These are phyloP conservation scores for Chlorella sp. DNA, from an alignment of 139 green algal genomes.

Conservation along the genomic window DNA sequence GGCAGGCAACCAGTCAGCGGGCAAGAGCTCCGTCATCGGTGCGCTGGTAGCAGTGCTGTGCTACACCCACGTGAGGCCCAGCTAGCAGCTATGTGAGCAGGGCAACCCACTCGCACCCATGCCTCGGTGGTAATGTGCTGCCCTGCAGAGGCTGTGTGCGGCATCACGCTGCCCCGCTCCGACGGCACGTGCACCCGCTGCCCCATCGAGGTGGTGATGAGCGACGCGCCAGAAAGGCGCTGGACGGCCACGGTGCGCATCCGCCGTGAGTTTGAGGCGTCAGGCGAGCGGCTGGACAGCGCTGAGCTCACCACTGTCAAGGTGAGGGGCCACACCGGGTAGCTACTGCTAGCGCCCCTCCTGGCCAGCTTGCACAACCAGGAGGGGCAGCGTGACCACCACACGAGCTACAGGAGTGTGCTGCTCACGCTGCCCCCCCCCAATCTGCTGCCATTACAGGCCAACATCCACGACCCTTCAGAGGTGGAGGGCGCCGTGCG, in stretches of 20 bases:
- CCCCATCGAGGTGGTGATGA: constrained; percentile 33
- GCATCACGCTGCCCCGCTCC: constrained; percentile 27
- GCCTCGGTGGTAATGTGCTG: not conserved
- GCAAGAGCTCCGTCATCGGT: constrained; percentile 23
- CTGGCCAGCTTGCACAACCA: too few species aligned
- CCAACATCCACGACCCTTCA: not conserved
- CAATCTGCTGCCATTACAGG: too few species aligned
- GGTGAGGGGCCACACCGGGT: too few species aligned
- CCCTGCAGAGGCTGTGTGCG: constrained; percentile 18
- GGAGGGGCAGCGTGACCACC: too few species aligned
- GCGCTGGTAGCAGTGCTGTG: too few species aligned
- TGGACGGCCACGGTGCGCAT: not conserved
- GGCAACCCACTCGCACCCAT: not conserved
- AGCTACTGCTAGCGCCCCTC: too few species aligned
- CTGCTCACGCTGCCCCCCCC: too few species aligned
- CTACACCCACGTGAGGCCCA: too few species aligned
- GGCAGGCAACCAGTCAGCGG: constrained; percentile 28
- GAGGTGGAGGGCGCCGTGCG: not conserved
- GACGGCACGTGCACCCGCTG: constrained; percentile 38
- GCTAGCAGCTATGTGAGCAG: too few species aligned
- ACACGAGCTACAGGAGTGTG: too few species aligned
- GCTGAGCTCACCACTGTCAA: not conserved
- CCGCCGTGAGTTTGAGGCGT: not conserved
- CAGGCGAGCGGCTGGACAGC: not conserved
- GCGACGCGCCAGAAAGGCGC: not conserved